Percentiles rank a stretch among this genome's conserved stretches.
Evolutionary conservation across 2,329 filamentous ascomycete genomes (phyloP).

Genomic region (Verruconis gallopava): DNA sequence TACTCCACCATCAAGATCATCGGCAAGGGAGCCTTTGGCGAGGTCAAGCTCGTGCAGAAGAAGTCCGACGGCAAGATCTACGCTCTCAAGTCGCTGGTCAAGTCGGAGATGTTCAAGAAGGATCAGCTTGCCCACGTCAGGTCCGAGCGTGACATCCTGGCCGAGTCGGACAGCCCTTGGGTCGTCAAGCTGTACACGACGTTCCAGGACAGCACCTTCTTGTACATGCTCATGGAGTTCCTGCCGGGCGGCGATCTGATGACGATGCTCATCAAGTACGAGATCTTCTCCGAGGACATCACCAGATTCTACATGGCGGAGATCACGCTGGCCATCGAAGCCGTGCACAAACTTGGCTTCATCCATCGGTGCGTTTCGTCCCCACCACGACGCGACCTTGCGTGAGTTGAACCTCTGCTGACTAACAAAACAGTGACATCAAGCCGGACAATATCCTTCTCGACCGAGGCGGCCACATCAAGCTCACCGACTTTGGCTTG

Average conservation of each 20-base stretch:
- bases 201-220: slow-evolving; percentile 89
- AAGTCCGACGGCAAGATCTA: slow-evolving; percentile 96
- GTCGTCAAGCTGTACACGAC: slow-evolving; percentile 97
- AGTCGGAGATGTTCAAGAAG: slow-evolving; percentile 99
- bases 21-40: slow-evolving; percentile 95
- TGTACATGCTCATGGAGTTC: slow-evolving; percentile 99
- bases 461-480: slow-evolving; percentile 91
- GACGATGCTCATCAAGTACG: slow-evolving; percentile 99
- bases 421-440: slow-evolving; percentile 79
- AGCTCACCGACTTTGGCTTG: slow-evolving; percentile 93
- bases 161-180: slow-evolving; percentile 99
- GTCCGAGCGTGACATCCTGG: slow-evolving; percentile 91
- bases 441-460: slow-evolving; percentile 98
- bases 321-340: slow-evolving; percentile 94
- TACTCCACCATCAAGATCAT: slow-evolving; percentile 97
- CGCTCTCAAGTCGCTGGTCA: slow-evolving; percentile 94
- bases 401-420: no score
- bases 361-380: slow-evolving; percentile 92
- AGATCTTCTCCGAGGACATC: slow-evolving; percentile 98
- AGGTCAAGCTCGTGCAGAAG: slow-evolving; percentile 94
- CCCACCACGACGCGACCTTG: no score
- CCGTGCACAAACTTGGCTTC: slow-evolving; percentile 94
- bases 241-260: slow-evolving; percentile 95
- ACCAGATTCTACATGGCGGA: slow-evolving; percentile 99
- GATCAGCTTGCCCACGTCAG: slow-evolving; percentile 96